Base-by-base conservation (phyloP, 2,329 filamentous ascomycete species). In the Cytospora leucostoma region DNA sequence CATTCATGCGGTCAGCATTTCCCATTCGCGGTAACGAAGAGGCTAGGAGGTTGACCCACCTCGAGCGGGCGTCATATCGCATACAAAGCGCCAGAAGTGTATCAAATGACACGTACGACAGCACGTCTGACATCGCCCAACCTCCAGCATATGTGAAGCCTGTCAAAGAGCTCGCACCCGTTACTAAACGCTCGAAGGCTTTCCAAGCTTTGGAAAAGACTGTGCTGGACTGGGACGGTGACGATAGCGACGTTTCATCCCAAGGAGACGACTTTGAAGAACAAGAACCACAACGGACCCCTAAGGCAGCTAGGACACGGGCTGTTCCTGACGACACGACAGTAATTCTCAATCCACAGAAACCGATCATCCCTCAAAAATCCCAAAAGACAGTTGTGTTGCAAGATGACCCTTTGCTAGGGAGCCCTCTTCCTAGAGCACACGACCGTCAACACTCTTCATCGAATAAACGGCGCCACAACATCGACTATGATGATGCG, bases 401-500 rank as follows among this genome's bases (percentile, higher is more conserved):
- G 47, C 52, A 65, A 54, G 56, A 65, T 17, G 64, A 68, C 38
- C 62, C 58, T 47, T 44, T 67, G 27, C 63, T 61, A 38, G 68
- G 57, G 65, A 65, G 60, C 65, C 56, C 35, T 17, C 62, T 61
- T 56, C 59, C 59, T 65, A 66, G 51, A 35, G 54, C 50, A 61
- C 63, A 65, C 50, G 71, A 67, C 37, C 56, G 56, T 33, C 67
- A 67, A 15, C 56, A 58, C 21, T 10, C 64, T 17, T 35, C 56
- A n/a, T 38, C 57, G 54, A 81, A 79, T 61, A 80, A 82, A 38
- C 76, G 78, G 15, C 77, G 75, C 2, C 73, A 72, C 40, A 80
- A 76, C 63, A 75, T 79, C 35, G 84, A 87, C 70, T 87, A 87
- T 67, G 82, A 86, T 65, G 84, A 87, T 70, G 79, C 78, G 51